Evolutionary conservation across 148 eudicot genomes (phyloP), one percentile per base, ranked within the genome.

Genomic region (Camellia lanceoleosa): DNA sequence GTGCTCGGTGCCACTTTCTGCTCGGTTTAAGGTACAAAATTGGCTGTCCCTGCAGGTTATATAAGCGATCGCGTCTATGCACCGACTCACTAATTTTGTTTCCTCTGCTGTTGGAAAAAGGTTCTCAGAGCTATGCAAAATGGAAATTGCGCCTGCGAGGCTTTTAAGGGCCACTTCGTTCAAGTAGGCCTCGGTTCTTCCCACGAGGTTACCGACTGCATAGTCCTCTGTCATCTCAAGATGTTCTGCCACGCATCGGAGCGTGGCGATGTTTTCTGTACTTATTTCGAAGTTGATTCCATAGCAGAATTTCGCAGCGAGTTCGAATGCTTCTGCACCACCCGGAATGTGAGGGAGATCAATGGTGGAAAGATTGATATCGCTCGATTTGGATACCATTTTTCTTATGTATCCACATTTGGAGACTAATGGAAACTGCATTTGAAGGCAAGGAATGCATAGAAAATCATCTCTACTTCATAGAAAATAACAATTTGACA

Each of bases 151-250:
- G 46, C 89, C 88, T 12, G 93, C 82, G 41, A 96, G 89, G 77
- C 86, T 89, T 66, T 88, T 83, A 11, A 96, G 85, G 19, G 92
- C 99, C 47, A 94, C 92, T 71, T 90, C 91, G 62, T 79, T 90
- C 64, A 96, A 74, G 81, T 87, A 94, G 42, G 90, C 83, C 76
- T 96, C 98, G 3, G 98, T 68, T 76, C 91, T 81, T 79, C 79
- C 85, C 43, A 90, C 87, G 30, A 96, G 89, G 77, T 94, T 96
- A 43, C 88, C 92, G 71, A 84, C 88, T 20, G 93, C 90, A 79
- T 79, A 85, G 14, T 96, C 97, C 82, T 96, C 99, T 43, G 98
- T 90, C 99, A 96, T 96, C 80, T 92, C 95, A 2, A 96, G 97
- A 84, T 79, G 88, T 84, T 96, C 97, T 0, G 99, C 92, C 73